These are phyloP conservation scores for Millerago galiae DNA, from an alignment of 805 yeast genomes.

Conservation along the genomic window DNA sequence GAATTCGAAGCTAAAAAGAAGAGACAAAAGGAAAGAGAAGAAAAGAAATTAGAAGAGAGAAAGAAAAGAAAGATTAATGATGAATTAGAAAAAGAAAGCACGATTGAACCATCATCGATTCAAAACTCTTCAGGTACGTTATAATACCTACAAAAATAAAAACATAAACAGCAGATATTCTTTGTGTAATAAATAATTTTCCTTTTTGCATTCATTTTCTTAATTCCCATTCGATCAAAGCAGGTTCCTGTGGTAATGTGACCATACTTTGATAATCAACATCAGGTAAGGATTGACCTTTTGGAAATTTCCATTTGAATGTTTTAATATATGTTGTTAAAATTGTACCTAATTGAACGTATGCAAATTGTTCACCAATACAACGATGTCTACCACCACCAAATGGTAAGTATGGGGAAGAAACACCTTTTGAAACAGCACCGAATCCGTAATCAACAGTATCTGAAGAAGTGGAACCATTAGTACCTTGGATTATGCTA, in stretches of 20 bases:
- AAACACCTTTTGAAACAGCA: conserved; percentile 90
- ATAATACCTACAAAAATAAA: too few relatives aligned
- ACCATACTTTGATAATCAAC: conserved; percentile 90
- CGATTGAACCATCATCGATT: neutral
- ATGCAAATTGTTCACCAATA: conserved; percentile 98
- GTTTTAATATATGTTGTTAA: conserved; percentile 69
- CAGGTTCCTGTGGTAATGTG: conserved; percentile 78
- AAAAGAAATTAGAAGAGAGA: conserved; percentile 15
- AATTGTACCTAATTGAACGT: conserved; percentile 83
- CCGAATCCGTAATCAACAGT: conserved; percentile 96
- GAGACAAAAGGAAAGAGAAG: conserved; percentile 25
- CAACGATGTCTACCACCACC: conserved; percentile 99
- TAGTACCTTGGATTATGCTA: conserved; percentile 7
- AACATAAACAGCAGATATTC: too few relatives aligned
- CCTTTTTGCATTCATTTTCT: conserved; percentile 30
- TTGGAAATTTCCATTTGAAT: conserved; percentile 66
- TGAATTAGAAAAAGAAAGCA: neutral
- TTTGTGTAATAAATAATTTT: too few relatives aligned
- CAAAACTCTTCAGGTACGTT: too few relatives aligned
- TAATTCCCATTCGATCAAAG: conserved; percentile 64
- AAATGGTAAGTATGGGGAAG: conserved; percentile 93
- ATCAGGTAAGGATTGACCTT: conserved; percentile 49
- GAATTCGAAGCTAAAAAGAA: conserved; percentile 90
- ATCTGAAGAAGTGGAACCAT: conserved; percentile 19
- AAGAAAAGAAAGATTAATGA: conserved; percentile 10